phyloP scores from a whole-genome alignment of 371 early-diverging fungal genomes.

The Apophysomyces sp. region DNA sequence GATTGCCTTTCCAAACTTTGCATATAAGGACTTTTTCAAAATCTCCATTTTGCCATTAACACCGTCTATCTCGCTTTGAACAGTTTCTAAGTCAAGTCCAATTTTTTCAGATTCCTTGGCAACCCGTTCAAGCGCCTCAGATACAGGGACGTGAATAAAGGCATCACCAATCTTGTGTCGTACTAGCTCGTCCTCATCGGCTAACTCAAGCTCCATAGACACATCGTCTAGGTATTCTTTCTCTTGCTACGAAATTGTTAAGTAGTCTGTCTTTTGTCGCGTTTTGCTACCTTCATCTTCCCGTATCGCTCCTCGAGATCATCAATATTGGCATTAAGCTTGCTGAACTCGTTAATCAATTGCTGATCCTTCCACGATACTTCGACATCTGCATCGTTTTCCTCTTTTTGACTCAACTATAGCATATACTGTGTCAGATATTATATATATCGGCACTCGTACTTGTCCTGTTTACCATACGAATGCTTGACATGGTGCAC shows the following conservation, averaged over 20 bases:
- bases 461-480: conserved; percentile 9
- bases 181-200: conserved; percentile 87
- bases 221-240: conserved; percentile 94
- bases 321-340: conserved; percentile 77
- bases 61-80: conserved; percentile 67
- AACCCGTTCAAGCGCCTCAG: conserved; percentile 73
- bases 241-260: conserved; percentile 59
- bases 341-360: conserved; percentile 92
- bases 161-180: conserved; percentile 90
- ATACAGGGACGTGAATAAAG: conserved; percentile 76
- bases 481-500: conserved; percentile 16
- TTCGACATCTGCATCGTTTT: conserved; percentile 85
- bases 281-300: conserved; percentile 69
- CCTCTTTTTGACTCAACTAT: conserved; percentile 63
- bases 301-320: conserved; percentile 79
- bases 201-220: conserved; percentile 84
- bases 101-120: conserved; percentile 61
- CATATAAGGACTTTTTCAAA: conserved; percentile 85
- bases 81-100: conserved; percentile 57
- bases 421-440: background rate
- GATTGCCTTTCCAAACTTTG: conserved; percentile 91
- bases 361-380: conserved; percentile 95
- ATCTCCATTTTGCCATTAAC: conserved; percentile 76
- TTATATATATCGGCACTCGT: background rate
- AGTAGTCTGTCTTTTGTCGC: background rate